phyloP scores from a whole-genome alignment of 768 basidiomycete genomes.

The Auricularia auricula-judae region DNA sequence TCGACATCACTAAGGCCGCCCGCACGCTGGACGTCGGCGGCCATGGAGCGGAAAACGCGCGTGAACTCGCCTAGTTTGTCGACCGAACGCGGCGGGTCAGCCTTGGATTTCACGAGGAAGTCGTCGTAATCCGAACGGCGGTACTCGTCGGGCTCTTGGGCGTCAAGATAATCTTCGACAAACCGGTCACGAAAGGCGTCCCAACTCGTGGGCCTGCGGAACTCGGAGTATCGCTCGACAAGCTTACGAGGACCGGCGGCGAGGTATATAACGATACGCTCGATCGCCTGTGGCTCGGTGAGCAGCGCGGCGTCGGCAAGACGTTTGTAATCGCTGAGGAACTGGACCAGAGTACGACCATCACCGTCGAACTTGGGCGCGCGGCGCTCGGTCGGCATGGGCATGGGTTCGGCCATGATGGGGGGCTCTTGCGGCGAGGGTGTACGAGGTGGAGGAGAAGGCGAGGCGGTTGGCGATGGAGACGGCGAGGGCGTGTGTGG shows the following conservation, averaged over 20 bases:
- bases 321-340: neutral
- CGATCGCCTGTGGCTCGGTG: neutral
- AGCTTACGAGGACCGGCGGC: neutral
- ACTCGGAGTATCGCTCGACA: neutral
- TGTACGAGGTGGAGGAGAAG: too few relatives aligned
- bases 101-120: neutral
- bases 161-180: neutral
- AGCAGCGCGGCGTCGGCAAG: neutral
- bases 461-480: too few relatives aligned
- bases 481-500: too few relatives aligned
- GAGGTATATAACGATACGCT: neutral
- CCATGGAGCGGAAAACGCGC: neutral
- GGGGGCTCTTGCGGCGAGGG: too few relatives aligned
- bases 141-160: neutral
- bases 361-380: neutral
- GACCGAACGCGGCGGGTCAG: neutral
- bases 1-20: neutral
- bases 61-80: neutral
- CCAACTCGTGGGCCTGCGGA: neutral
- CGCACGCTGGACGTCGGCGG: neutral
- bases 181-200: neutral
- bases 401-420: too few relatives aligned
- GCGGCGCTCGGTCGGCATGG: too few relatives aligned
- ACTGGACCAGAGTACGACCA: neutral
- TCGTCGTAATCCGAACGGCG: neutral